These are phyloP conservation scores for Somion occarium DNA, from an alignment of 1,284 basidiomycete species.

Conservation along the genomic window DNA sequence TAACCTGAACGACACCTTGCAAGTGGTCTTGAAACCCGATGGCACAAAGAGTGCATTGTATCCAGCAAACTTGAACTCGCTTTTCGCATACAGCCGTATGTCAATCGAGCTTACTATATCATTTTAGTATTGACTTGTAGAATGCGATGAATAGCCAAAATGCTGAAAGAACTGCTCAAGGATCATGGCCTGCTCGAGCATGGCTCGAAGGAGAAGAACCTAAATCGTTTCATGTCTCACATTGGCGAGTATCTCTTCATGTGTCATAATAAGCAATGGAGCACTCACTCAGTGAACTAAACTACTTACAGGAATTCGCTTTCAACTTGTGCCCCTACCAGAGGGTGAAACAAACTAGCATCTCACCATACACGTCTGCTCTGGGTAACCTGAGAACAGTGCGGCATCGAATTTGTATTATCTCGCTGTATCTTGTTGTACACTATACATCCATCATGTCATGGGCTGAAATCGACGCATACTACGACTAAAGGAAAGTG, in stretches of 20 bases:
- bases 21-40: constrained; percentile 40
- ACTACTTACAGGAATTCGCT: constrained; percentile 11
- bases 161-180: constrained; percentile 32
- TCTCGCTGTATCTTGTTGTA: background rate
- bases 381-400: too few species aligned
- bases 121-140: background rate
- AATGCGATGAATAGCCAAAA: constrained; percentile 27
- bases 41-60: constrained; percentile 43
- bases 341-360: too few species aligned
- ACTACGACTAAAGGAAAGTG: constrained; percentile 7
- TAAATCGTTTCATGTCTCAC: constrained; percentile 50
- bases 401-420: too few species aligned
- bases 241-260: constrained; percentile 36
- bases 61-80: constrained; percentile 42
- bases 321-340: constrained; percentile 11
- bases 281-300: too few species aligned
- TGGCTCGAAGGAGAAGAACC: constrained; percentile 36
- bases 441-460: background rate
- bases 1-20: constrained; percentile 40
- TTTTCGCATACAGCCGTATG: constrained; percentile 49
- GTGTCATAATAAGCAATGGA: too few species aligned
- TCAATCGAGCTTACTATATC: constrained; percentile 8
- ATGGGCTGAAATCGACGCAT: constrained; percentile 14
- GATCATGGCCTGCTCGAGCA: constrained; percentile 44
- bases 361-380: too few species aligned